Base-by-base conservation (phyloP, 2,329 filamentous ascomycete genomes). In the Aspergillus ochraceoroseus region DNA sequence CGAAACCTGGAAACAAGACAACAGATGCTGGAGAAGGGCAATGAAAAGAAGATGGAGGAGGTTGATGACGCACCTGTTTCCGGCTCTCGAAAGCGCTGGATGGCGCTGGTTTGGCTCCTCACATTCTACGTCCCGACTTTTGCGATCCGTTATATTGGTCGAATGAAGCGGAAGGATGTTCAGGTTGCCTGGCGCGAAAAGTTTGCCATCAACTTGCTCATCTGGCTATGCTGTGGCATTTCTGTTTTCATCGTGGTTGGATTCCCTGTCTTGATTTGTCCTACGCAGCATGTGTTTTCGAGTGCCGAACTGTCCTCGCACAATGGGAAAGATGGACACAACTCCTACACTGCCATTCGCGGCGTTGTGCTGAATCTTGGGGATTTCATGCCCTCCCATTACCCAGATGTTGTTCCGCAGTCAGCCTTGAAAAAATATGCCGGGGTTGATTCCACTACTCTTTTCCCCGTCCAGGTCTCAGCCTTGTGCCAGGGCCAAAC, bases 131-230 rank as follows among this genome's bases (percentile, higher is more conserved):
- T 95, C 31, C 92, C 92, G 4, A 89, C 95, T 60, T 85, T 95
- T 54, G 57, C 83, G 29, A 85, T 96, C 60, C 78, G 80, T 38
- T 73, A 74, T 54, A 46, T 94, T 27, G 90, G 90, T 14, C 77
- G 85, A 36, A 95, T 95, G 83, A 77, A 84, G 44, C 85, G 92
- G 46, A 94, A 94, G 61, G 92, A 98, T 63, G 80, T 98, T 6
- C 85, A 89, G 15, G 75, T 85, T 62, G 92, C 92, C 0, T 98
- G 92, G 92, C 78, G 92, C 59, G 92, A 98, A 65, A 98, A 98
- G 73, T 64, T 98, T 44, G 90, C 92, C 38, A 98, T 98, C 75
- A 98, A 98, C 71, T 74, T 98, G 63, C 76, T 96, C 59, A 98
- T 98, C 61, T 98, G 94, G 92, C 70, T 90, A 42, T 79, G 76